Evolutionary conservation across 1,139 yeast genomes (phyloP), one percentile per base, ranked within the genome.

Genomic region (Suhomyces guaymorum): DNA sequence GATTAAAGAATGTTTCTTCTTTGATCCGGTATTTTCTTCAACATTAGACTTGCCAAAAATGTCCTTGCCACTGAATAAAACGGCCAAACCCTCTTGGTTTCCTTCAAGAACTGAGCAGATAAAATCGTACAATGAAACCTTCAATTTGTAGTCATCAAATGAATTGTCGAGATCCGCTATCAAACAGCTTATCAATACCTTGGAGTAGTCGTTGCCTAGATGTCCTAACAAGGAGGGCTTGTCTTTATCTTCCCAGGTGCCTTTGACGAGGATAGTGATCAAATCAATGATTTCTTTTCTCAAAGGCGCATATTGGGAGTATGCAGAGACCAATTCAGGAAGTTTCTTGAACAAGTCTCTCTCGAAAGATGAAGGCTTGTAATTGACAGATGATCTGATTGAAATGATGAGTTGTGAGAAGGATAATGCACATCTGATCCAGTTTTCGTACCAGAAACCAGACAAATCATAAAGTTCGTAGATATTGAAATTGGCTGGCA

Each of bases 11-110:
- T 76, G 67, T 5, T 53, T 49, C 42, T 30, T 48, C 26, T 41
- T 61, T 43, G 29, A 55, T 9, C 27, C 22, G 19, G 37, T 34
- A n/a, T 30, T 14, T 21, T 28, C 28, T 28, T 39, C 24, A 8
- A 17, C 19, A 6, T 42, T 36, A 21, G 52, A 50, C 2, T 57
- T 53, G 1, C 66, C 68, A 42, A 69, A 70, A 4, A 67, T 76
- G 44, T 81, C 82, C 40, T 76, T 64, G 1, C 95, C 96, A 32
- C 87, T 83, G 42, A 92, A 77, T 28, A 86, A 66, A 32, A 86
- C 84, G 1, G 95, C 74, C 19, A 90, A 62, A 1, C 97, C 97
- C 53, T 89, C 95, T 61, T 92, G 97, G 39, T 82, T 78, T 7
- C 87, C 81, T 44, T 75, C 78, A 71, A 86, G 73, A 5, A 87